Conservation (phyloP, 2,329 filamentous ascomycete genomes). For the Fonsecaea pugnacius region DNA sequence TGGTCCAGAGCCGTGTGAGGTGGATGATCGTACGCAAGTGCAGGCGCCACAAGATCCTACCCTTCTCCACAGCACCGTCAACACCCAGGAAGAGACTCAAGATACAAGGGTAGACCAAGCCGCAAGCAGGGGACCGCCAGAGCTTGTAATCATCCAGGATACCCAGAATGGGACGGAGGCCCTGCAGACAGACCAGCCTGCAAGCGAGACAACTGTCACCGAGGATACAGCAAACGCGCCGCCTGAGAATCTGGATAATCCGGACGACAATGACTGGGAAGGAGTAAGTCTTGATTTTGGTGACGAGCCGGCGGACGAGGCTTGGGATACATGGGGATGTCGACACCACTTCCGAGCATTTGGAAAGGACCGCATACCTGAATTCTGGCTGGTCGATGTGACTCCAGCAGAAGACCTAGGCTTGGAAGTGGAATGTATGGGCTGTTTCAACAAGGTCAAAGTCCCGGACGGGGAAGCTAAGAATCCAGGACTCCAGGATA, state of each 20-base stretch:
- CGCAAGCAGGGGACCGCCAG: not conserved
- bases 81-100: not conserved
- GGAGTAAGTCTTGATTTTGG: conserved; percentile 47
- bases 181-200: not conserved
- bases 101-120: not conserved
- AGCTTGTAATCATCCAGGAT: not conserved
- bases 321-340: conserved; percentile 31
- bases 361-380: conserved; percentile 11
- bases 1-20: not conserved
- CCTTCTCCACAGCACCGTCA: not conserved
- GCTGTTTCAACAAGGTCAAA: conserved; percentile 27
- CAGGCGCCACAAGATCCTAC: not conserved
- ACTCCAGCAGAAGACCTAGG: conserved; percentile 1
- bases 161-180: not conserved
- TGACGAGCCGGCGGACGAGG: conserved; percentile 31
- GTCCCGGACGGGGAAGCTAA: not conserved
- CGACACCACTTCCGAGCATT: conserved; percentile 23
- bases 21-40: not conserved
- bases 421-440: conserved; percentile 31
- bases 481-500: not conserved
- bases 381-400: conserved; percentile 23
- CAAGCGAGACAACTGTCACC: conserved; percentile 3
- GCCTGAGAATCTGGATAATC: conserved; percentile 25
- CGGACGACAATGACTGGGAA: conserved; percentile 36
- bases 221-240: not conserved